Percentiles rank a stretch among this genome's conserved stretches.
phyloP scores from a whole-genome alignment of 805 yeast genomes.

The Metschnikowia bowlesiae region DNA sequence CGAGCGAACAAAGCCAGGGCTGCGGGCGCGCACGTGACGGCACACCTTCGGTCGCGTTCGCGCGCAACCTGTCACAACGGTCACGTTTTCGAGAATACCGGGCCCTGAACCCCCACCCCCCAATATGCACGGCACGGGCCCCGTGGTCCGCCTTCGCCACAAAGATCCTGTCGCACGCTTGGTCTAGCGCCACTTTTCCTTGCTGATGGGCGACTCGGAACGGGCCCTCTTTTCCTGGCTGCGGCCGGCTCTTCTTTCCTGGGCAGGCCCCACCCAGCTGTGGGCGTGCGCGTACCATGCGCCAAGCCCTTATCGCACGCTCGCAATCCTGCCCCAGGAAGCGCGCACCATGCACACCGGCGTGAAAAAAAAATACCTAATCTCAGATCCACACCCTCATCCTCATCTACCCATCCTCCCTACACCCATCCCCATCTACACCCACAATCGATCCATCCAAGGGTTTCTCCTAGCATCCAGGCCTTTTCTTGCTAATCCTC shows the following conservation, averaged over 20 bases:
- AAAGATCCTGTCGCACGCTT: no score
- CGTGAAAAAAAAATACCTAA: constrained; percentile 10
- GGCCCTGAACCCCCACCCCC: not conserved
- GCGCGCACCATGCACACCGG: constrained; percentile 8
- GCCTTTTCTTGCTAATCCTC: constrained; percentile 7
- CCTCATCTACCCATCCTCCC: not conserved
- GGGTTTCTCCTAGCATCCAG: not conserved
- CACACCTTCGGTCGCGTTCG: not conserved
- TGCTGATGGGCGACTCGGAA: no score
- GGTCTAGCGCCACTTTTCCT: no score
- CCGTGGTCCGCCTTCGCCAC: no score
- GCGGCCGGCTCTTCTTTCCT: no score
- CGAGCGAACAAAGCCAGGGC: constrained; percentile 3
- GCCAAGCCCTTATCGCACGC: constrained; percentile 12
- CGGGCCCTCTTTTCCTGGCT: not conserved
- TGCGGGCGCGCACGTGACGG: constrained; percentile 2
- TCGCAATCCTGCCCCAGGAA: constrained; percentile 3
- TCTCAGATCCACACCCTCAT: not conserved
- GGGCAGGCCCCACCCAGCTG: not conserved
- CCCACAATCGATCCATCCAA: not conserved
- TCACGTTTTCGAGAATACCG: not conserved
- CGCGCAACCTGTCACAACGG: constrained; percentile 5
- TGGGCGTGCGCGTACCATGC: constrained; percentile 2
- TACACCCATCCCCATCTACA: no score
- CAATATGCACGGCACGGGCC: no score